A percentile compares a stretch with the other conserved stretches of the same genome.
Conservation (phyloP, 2,329 filamentous ascomycete genomes). For the Phialemonium atrogriseum region DNA sequence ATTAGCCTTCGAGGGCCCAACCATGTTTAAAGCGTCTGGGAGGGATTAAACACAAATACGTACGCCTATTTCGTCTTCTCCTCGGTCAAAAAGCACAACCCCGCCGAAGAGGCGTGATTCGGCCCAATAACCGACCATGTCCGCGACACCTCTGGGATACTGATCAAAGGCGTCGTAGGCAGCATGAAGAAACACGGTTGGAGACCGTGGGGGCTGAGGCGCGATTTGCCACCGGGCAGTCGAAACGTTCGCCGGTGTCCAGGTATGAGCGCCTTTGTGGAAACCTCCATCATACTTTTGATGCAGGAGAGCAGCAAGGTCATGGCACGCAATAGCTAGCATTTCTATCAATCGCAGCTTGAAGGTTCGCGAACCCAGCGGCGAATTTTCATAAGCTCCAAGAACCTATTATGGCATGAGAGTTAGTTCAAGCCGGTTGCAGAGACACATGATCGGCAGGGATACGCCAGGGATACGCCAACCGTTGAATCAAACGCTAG, state of each 20-base stretch:
- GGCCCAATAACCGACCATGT: slow-evolving; percentile 20
- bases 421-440: too few species aligned
- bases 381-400: slow-evolving; percentile 13
- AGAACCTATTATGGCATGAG: too few species aligned
- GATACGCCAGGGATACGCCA: too few species aligned
- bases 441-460: too few species aligned
- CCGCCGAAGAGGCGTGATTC: slow-evolving; percentile 19
- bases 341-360: slow-evolving; percentile 22
- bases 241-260: slow-evolving; percentile 13
- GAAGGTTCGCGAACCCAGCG: slow-evolving; percentile 16
- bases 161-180: slow-evolving; percentile 17
- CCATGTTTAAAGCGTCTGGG: too few species aligned
- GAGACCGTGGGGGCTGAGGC: slow-evolving; percentile 4
- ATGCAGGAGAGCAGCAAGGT: slow-evolving; percentile 18
- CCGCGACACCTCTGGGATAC: slow-evolving; percentile 19
- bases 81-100: slow-evolving; percentile 14
- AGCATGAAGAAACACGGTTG: slow-evolving; percentile 18
- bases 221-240: slow-evolving; percentile 4
- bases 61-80: too few species aligned
- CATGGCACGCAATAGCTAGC: slow-evolving; percentile 17
- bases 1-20: too few species aligned
- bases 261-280: slow-evolving; percentile 13
- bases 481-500: too few species aligned
- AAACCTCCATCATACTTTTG: slow-evolving; percentile 12
- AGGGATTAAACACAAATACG: too few species aligned